A percentile compares a stretch with the other conserved stretches of the same genome.
Conservation (phyloP, 495 filamentous ascomycete species). For the Talaromyces liani region DNA sequence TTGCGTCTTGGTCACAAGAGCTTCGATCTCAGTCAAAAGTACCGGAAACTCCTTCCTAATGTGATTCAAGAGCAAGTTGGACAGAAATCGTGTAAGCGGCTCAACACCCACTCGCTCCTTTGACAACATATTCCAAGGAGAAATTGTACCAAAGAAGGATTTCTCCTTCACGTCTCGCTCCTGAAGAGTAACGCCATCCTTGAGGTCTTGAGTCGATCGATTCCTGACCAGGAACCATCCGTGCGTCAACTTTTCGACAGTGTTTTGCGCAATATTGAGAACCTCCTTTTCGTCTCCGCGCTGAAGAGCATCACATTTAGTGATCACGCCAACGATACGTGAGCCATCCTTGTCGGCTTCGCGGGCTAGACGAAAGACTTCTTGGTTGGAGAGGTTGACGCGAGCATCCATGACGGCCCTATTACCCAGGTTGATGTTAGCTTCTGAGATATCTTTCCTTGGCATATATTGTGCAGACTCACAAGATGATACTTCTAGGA, state of each 20-base stretch:
- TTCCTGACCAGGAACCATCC: conserved; percentile 50
- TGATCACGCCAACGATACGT: conserved; percentile 44
- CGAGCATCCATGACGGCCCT: conserved; percentile 22
- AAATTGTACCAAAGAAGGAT: conserved; percentile 26
- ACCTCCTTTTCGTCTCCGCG: conserved; percentile 27
- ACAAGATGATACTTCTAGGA: conserved; percentile 37
- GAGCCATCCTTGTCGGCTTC: conserved; percentile 34
- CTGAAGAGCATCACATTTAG: conserved; percentile 26
- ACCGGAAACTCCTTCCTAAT: conserved; percentile 24
- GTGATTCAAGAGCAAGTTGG: conserved; percentile 17
- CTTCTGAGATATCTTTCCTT: background rate
- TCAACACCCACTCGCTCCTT: conserved; percentile 24
- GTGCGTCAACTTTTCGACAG: conserved; percentile 28
- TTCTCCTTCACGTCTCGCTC: conserved; percentile 26
- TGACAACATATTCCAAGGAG: conserved; percentile 29
- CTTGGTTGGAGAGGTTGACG: conserved; percentile 21
- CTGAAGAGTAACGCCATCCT: conserved; percentile 15
- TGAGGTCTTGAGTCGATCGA: conserved; percentile 35
- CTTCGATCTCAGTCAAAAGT: conserved; percentile 27
- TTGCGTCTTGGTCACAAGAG: conserved; percentile 19
- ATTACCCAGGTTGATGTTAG: background rate
- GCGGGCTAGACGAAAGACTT: conserved; percentile 31
- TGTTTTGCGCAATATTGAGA: conserved; percentile 22
- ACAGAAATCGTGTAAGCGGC: conserved; percentile 14
- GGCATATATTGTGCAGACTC: conserved; percentile 2